Conservation (phyloP, 768 basidiomycete genomes). For the Coprinellus aureogranulatus region DNA sequence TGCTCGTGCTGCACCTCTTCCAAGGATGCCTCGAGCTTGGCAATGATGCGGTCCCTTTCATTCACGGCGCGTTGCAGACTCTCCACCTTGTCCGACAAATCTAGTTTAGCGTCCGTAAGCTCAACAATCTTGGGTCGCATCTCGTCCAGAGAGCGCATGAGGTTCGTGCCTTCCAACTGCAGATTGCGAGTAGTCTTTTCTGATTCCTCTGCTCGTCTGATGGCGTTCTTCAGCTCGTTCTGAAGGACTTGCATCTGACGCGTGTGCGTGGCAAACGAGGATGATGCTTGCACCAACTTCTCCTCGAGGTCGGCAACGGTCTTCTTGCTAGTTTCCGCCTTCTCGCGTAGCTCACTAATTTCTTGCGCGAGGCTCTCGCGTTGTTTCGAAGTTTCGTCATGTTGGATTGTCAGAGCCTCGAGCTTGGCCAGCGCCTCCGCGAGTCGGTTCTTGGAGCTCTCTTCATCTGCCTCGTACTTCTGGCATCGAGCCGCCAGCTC, state of each 20-base stretch:
- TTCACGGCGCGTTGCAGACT: slow-evolving; percentile 51
- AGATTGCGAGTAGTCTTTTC: slow-evolving; percentile 70
- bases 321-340: slow-evolving; percentile 44
- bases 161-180: slow-evolving; percentile 71
- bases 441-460: slow-evolving; percentile 47
- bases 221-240: slow-evolving; percentile 62
- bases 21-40: slow-evolving; percentile 58
- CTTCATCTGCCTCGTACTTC: slow-evolving; percentile 39
- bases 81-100: slow-evolving; percentile 64
- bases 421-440: slow-evolving; percentile 43
- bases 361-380: slow-evolving; percentile 48
- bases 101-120: slow-evolving; percentile 68
- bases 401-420: slow-evolving; percentile 36
- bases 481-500: slow-evolving; percentile 47
- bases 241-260: slow-evolving; percentile 61
- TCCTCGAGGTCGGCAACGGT: slow-evolving; percentile 54
- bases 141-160: slow-evolving; percentile 81
- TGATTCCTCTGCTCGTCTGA: slow-evolving; percentile 70
- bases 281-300: slow-evolving; percentile 53
- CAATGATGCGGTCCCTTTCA: slow-evolving; percentile 55
- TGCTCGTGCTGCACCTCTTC: slow-evolving; percentile 53
- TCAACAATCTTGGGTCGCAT: slow-evolving; percentile 84
- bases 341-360: slow-evolving; percentile 47
- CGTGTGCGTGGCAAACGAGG: slow-evolving; percentile 50
- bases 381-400: slow-evolving; percentile 45